Base-by-base conservation (phyloP, 805 yeast genomes). In the Zygoascus ofunaensis region DNA sequence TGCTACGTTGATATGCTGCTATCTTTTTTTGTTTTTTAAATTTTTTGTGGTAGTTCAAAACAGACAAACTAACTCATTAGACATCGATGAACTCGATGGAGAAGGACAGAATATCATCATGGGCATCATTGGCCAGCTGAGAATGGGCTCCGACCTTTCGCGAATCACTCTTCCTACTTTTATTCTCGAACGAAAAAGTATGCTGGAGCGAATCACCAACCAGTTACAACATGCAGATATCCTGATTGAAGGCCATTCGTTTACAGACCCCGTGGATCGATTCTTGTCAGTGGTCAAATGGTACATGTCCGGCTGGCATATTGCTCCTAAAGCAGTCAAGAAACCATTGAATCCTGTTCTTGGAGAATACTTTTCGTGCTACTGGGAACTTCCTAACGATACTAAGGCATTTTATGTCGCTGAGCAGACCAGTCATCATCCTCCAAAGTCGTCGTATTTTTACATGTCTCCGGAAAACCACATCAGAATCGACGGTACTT, bases 371-470 rank as follows among this genome's bases (percentile, higher is more conserved):
- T 92, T 86, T 63, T 76, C 86, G 18, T 82, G 95, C 58, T 89
- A 82, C 61, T 92, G 98, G 98, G 92, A 87, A 55, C 66, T 87
- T 38, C 79, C 89, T 8, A 77, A 82, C 41, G 74, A 71, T 24
- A 60, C 72, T 3, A 73, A 73, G 42, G 95, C 96, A 0, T 90
- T 75, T 60, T 92, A 90, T 61, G 64, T 90, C 18, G 72, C 97
- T 1, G 98, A 92, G 62, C 98, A 92, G 63, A 89, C 97, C 0
- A 84, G 95, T 26, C 98, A 92, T 58, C 98, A 92, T 61, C 97
- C 98, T n/a, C 98, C 98, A 12, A 83, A 92, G 60, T 86, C 96
- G 0, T 81, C 95, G 0, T 92, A 90, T 63, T 92, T 87, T 59
- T 92, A 86, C 61, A 70, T 81, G 64, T 74, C 85, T 32, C 98